Evolutionary conservation across 1,284 basidiomycete genomes (phyloP).

Genomic region (Tilletia setariae): DNA sequence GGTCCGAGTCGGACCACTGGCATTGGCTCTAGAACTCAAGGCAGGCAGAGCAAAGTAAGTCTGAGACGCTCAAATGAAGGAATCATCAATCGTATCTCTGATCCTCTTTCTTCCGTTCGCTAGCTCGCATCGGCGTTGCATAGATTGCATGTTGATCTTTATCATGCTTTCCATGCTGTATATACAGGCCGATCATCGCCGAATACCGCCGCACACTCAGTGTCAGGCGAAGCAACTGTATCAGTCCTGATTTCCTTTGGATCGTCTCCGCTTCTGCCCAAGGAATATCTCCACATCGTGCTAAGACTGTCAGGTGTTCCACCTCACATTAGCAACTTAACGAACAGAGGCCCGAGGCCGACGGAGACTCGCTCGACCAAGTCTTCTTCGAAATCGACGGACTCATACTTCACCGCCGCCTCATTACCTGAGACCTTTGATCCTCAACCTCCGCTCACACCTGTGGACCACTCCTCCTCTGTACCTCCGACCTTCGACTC

Average conservation of each 20-base stretch:
- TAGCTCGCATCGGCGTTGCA: neutral
- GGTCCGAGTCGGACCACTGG: too few species aligned
- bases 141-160: neutral
- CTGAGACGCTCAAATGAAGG: neutral
- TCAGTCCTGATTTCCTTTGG: slow-evolving; percentile 9
- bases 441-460: too few species aligned
- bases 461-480: too few species aligned
- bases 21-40: neutral
- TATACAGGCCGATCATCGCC: neutral
- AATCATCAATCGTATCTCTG: neutral
- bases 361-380: too few species aligned
- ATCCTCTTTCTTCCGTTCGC: neutral
- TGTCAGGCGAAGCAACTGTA: neutral
- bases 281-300: neutral
- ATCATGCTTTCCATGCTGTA: neutral
- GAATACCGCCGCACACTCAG: neutral
- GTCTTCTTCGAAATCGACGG: too few species aligned
- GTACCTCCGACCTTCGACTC: too few species aligned
- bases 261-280: neutral
- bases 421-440: too few species aligned
- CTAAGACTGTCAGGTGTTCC: neutral
- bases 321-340: too few species aligned
- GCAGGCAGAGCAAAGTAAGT: slow-evolving; percentile 4
- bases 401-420: too few species aligned
- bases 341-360: too few species aligned